phyloP scores from a whole-genome alignment of 2,329 filamentous ascomycete genomes.

The Cryphonectria parasitica region DNA sequence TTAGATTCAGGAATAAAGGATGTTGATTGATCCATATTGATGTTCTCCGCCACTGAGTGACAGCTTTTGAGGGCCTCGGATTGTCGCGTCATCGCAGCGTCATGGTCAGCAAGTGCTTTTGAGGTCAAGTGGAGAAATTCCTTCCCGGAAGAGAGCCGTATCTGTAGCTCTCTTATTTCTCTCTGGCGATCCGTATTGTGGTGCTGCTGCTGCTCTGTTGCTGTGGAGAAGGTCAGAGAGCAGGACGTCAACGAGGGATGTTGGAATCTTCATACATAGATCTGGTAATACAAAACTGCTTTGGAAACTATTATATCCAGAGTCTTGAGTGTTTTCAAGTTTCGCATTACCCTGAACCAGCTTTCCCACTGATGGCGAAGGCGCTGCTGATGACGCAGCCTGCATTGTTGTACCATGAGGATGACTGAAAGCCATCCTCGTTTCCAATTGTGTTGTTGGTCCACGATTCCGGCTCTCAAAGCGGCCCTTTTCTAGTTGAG shows the following conservation, averaged over 20 bases:
- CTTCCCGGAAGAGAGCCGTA: not conserved
- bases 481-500: not conserved
- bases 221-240: not conserved
- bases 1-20: not conserved
- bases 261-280: not conserved
- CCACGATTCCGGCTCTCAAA: not conserved
- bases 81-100: not conserved
- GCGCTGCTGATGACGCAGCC: not conserved
- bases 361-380: not conserved
- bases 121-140: not conserved
- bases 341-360: not conserved
- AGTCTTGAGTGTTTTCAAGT: not conserved
- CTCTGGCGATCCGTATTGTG: not conserved
- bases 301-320: not conserved
- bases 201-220: not conserved
- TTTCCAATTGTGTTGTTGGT: not conserved
- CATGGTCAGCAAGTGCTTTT: not conserved
- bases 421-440: not conserved
- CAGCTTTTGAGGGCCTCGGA: not conserved
- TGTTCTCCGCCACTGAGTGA: not conserved
- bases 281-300: not conserved
- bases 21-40: not conserved
- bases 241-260: not conserved
- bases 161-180: not conserved
- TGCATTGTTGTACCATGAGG: not conserved